Evolutionary conservation across 768 basidiomycete species (phyloP).

Genomic region (Xerocomellus intermedius): DNA sequence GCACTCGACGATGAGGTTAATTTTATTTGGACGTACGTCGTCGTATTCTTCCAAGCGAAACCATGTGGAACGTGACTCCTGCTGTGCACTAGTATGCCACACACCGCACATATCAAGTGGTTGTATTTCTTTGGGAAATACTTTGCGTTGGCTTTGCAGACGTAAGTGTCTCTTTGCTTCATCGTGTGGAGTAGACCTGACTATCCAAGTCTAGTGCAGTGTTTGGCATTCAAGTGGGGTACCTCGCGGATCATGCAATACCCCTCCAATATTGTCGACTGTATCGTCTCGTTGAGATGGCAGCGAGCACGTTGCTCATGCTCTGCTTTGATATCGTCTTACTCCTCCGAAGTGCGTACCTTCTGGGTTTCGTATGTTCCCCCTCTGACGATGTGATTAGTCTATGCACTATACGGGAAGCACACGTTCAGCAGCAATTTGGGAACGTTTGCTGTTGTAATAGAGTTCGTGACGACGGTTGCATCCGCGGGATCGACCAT

Average conservation of each 20-base stretch:
- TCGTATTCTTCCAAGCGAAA: background rate
- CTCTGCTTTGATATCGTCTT: slow-evolving; percentile 18
- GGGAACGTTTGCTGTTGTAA: slow-evolving; percentile 4
- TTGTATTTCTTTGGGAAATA: slow-evolving; percentile 28
- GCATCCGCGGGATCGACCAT: background rate
- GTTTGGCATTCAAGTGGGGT: slow-evolving; percentile 3
- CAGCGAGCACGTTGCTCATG: slow-evolving; percentile 8
- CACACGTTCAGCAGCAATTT: background rate
- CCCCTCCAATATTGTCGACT: slow-evolving; percentile 8
- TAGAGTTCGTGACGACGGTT: slow-evolving; percentile 9
- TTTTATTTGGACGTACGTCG: slow-evolving; percentile 26
- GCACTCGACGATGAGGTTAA: slow-evolving; percentile 17
- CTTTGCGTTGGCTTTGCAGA: slow-evolving; percentile 14
- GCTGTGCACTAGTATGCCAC: slow-evolving; percentile 12
- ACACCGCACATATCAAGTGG: slow-evolving; percentile 22
- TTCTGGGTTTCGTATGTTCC: background rate
- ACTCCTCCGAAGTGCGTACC: slow-evolving; percentile 22
- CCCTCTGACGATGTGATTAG: slow-evolving; percentile 5
- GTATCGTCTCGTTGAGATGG: slow-evolving; percentile 17
- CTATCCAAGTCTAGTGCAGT: slow-evolving; percentile 3
- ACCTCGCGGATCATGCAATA: background rate
- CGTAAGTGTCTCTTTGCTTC: slow-evolving; percentile 4
- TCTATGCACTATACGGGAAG: slow-evolving; percentile 18
- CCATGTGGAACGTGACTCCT: background rate
- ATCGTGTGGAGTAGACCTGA: background rate